Evolutionary conservation across 2,329 filamentous ascomycete genomes (phyloP).

Genomic region (Fusarium temperatum): DNA sequence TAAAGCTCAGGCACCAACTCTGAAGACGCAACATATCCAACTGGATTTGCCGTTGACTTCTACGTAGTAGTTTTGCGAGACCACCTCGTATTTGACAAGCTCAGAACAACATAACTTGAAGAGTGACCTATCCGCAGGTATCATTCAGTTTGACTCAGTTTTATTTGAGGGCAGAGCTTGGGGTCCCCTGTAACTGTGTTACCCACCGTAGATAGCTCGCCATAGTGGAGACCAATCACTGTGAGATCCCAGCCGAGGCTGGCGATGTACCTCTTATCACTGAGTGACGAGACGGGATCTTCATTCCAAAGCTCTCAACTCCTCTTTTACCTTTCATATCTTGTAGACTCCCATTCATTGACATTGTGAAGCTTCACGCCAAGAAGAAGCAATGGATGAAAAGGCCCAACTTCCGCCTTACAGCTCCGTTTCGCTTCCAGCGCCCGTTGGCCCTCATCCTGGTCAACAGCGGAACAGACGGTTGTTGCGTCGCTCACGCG

Average conservation of each 20-base stretch:
- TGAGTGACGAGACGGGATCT: slow-evolving; percentile 13
- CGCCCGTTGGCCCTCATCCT: slow-evolving; percentile 25
- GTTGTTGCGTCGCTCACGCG: slow-evolving; percentile 54
- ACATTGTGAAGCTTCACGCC: not conserved
- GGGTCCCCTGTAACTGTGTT: not conserved
- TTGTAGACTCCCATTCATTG: not conserved
- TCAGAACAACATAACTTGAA: not conserved
- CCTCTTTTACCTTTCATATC: not conserved
- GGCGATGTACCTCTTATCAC: slow-evolving; percentile 13
- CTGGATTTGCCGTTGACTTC: not conserved
- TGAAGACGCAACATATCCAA: no score
- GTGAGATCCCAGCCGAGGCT: not conserved
- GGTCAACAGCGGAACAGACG: slow-evolving; percentile 36
- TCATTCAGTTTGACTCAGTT: not conserved
- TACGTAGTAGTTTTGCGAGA: not conserved
- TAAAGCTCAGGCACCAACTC: not conserved
- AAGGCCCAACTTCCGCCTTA: slow-evolving; percentile 58
- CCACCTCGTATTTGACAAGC: not conserved
- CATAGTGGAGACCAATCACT: slow-evolving; percentile 27
- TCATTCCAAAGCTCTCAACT: slow-evolving; percentile 25
- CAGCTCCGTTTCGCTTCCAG: slow-evolving; percentile 46
- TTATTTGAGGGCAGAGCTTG: not conserved
- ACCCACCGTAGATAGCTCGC: slow-evolving; percentile 2
- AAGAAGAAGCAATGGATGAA: slow-evolving; percentile 46
- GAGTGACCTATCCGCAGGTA: not conserved